Percentiles rank a stretch among this genome's conserved stretches.
Evolutionary conservation across 2,329 filamentous ascomycete species (phyloP).

Genomic region (Alternaria hordeiaustralica): DNA sequence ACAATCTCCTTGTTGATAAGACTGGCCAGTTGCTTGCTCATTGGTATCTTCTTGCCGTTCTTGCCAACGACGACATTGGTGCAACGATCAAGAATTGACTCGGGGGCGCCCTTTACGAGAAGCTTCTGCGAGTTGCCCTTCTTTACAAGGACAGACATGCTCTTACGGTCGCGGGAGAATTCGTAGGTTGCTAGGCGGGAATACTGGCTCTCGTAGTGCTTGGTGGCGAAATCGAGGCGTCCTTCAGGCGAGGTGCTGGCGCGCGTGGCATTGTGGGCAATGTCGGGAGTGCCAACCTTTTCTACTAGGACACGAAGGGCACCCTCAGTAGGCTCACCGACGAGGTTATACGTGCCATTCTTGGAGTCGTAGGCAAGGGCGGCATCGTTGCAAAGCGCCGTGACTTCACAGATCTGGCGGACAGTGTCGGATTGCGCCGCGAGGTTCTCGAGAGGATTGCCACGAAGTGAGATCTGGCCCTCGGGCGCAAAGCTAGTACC

Average conservation of each 20-base stretch:
- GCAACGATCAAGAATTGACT: constrained; percentile 92
- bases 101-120: constrained; percentile 94
- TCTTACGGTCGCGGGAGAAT: constrained; percentile 97
- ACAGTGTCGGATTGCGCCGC: constrained; percentile 77
- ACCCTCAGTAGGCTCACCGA: constrained; percentile 95
- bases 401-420: constrained; percentile 74
- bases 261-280: constrained; percentile 61
- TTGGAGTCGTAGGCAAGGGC: constrained; percentile 81
- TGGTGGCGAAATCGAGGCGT: constrained; percentile 80
- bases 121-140: constrained; percentile 75
- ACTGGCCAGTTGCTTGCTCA: constrained; percentile 72
- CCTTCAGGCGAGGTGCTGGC: constrained; percentile 59
- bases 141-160: constrained; percentile 94
- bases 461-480: constrained; percentile 73
- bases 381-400: constrained; percentile 86
- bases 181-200: constrained; percentile 87
- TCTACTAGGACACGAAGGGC: constrained; percentile 89
- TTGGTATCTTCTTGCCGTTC: constrained; percentile 75
- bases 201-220: constrained; percentile 79
- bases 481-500: constrained; percentile 91
- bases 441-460: constrained; percentile 72
- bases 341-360: constrained; percentile 74
- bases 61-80: constrained; percentile 79
- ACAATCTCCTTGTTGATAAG: constrained; percentile 80
- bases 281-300: constrained; percentile 86